Evolutionary conservation across 805 yeast genomes (phyloP), one percentile per base, ranked within the genome.

Genomic region (Teunomyces cretensis): DNA sequence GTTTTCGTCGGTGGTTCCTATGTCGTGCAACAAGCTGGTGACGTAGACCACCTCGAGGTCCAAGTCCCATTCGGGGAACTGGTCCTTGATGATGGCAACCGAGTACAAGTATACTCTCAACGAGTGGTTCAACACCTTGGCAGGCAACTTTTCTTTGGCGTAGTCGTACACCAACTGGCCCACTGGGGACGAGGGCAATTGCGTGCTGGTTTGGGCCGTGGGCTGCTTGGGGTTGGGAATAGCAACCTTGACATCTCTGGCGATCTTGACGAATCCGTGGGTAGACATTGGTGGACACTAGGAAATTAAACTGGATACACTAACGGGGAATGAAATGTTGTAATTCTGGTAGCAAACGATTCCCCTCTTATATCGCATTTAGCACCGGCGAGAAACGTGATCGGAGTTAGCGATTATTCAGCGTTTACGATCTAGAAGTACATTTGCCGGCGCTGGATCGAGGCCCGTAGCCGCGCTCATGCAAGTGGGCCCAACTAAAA

Each of bases 11-110:
- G 68, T 64, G 44, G 69, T 63, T 4, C 61, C 70, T 41, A 64
- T 65, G 47, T 65, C 70, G 48, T 65, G 70, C 39, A 65, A 54
- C 46, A 65, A 56, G 32, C 64, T 44, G 14, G 70, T 62, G n/a
- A 54, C 57, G 41, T 56, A 63, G 15, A 65, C 41, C 9, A 62
- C 63, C 31, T 61, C 68, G 7, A 28, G 41, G 38, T 61, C 64
- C 32, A 65, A 52, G 36, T 60, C 58, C 68, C 68, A 64, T 6
- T 54, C 50, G 3, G 66, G 61, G 44, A 65, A 64, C 39, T 65
- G 67, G 45, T 65, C 69, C 39, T 57, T 52, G 30, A 65, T 57
- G 15, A 64, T 57, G 11, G 67, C 65, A 14, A 53, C 43, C 39
- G 62, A 53, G 46, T 65, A 65, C 30, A 57, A 55, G 43, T 56